A percentile compares a stretch with the other conserved stretches of the same genome.
Evolutionary conservation across 2,329 filamentous ascomycete genomes (phyloP).

Genomic region (Pochonia chlamydosporia): DNA sequence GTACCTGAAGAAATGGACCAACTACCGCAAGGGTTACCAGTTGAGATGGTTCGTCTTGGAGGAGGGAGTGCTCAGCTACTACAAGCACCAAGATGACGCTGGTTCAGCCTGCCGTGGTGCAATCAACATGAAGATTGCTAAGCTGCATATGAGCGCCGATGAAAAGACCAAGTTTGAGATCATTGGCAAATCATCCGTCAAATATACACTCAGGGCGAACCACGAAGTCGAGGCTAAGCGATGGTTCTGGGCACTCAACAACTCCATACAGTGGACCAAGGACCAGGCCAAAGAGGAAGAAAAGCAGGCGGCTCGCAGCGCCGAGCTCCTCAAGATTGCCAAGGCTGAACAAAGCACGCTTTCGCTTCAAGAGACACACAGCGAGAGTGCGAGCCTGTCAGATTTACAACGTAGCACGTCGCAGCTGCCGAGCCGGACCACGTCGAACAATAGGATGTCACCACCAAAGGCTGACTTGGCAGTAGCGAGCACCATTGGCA

Average conservation of each 20-base stretch:
- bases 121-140: conserved; percentile 97
- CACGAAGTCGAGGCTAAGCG: conserved; percentile 97
- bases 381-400: conserved; percentile 46
- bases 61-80: conserved; percentile 95
- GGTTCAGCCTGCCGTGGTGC: conserved; percentile 94
- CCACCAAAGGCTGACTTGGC: conserved; percentile 30
- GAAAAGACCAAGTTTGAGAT: conserved; percentile 99
- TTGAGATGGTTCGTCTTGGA: conserved; percentile 96
- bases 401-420: conserved; percentile 39
- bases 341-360: conserved; percentile 65
- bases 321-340: conserved; percentile 70
- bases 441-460: conserved; percentile 19
- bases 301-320: conserved; percentile 65
- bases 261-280: conserved; percentile 97
- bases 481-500: conserved; percentile 40
- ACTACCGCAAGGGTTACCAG: conserved; percentile 96
- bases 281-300: conserved; percentile 93
- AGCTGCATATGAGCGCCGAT: conserved; percentile 89
- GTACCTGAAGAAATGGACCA: conserved; percentile 99
- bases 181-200: conserved; percentile 95
- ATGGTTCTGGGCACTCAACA: conserved; percentile 99
- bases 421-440: conserved; percentile 31
- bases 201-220: conserved; percentile 96
- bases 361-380: conserved; percentile 39
- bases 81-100: conserved; percentile 97